Evolutionary conservation across 2,329 filamentous ascomycete genomes (phyloP), one percentile per base, ranked within the genome.

Genomic region (Metarhizium rileyi): DNA sequence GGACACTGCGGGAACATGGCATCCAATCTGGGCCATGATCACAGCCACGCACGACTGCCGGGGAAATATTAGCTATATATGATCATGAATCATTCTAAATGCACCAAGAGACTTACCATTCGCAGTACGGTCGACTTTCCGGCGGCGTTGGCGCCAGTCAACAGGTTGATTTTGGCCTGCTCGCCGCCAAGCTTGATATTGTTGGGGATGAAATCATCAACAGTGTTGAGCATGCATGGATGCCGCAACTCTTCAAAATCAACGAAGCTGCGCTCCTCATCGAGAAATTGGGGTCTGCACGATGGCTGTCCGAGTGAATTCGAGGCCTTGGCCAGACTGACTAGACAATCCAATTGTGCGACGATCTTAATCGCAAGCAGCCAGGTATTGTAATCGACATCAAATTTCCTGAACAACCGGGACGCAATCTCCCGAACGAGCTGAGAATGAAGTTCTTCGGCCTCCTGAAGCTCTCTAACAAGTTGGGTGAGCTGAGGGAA

Each of bases 11-110:
- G 93, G 93, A 1, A 98, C 81, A 57, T 95, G 86, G 66, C 91
- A 96, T 49, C 93, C 93, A 27, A 98, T 86, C 63, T 98, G 93
- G 0, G 93, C 93, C 81, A 98, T 90, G 59, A 98, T 97, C 46
- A 96, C 91, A 0, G 93, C 93, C 44, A 93, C 83, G 61, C 93
- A 98, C 3, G 91, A 94, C 85, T 89, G 58, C 30, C 10, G 8
- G 25, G 3, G 16, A 22, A 4, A 8, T 20, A 5, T n/a, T 23
- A 22, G 44, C 35, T 12, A 47, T 25, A 36, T 25, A 18, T n/a
- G n/a, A 12, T 35, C 4, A 25, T 6, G 5, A 18, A 14, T 9
- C 7, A 20, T 20, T 42, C 16, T n/a, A 44, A 10, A 22, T 33
- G 42, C 27, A 18, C 30, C 25, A 16, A 28, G 25, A 20, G 10